Conservation (phyloP, 257 asterid species). For the Rauvolfia tetraphylla region DNA sequence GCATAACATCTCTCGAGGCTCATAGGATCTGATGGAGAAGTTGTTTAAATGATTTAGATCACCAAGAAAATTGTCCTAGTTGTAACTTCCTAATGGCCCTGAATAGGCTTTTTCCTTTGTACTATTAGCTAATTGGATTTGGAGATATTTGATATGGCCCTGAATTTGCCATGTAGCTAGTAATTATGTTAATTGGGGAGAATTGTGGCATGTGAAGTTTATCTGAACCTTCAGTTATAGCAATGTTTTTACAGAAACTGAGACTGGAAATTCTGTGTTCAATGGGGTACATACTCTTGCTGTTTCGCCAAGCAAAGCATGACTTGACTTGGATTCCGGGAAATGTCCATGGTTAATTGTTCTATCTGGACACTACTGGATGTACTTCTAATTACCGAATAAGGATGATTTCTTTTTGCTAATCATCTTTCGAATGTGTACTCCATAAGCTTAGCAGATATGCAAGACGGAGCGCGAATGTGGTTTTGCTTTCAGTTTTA, state of each 20-base stretch:
- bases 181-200: neutral
- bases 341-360: neutral
- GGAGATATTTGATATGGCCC: neutral
- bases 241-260: neutral
- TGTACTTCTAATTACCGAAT: too few species aligned
- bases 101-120: neutral
- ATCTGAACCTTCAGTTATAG: neutral
- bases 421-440: too few species aligned
- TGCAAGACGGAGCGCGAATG: too few species aligned
- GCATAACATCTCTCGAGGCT: neutral
- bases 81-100: slow-evolving; percentile 13
- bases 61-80: slow-evolving; percentile 1
- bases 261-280: neutral
- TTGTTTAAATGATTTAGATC: slow-evolving; percentile 5
- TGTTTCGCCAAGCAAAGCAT: neutral
- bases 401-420: too few species aligned
- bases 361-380: too few species aligned
- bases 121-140: neutral
- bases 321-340: neutral
- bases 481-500: too few species aligned
- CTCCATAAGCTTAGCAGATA: too few species aligned
- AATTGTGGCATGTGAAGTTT: slow-evolving; percentile 2
- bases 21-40: neutral
- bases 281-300: too few species aligned
- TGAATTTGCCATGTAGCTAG: slow-evolving; percentile 5